Evolutionary conservation across 2,329 filamentous ascomycete genomes (phyloP).

Genomic region (Ceratocystis diversiconidia): DNA sequence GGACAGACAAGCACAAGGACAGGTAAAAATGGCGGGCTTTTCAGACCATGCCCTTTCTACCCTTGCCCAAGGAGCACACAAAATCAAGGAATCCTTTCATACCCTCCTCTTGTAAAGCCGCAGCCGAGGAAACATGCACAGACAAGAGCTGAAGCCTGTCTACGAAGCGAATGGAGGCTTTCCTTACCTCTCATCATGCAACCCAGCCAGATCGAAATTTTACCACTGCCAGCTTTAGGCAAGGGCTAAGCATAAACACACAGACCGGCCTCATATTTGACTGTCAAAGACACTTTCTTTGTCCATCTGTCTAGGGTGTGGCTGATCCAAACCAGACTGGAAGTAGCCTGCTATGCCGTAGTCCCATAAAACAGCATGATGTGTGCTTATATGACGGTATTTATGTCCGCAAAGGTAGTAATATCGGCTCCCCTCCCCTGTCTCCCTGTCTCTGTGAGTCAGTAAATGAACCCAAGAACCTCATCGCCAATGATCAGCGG

Average conservation of each 20-base stretch:
- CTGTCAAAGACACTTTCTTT: not conserved
- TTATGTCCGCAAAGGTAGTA: not conserved
- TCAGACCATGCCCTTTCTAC: not conserved
- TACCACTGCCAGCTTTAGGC: not conserved
- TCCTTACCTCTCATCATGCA: not conserved
- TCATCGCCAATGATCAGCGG: not conserved
- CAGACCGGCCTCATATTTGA: not conserved
- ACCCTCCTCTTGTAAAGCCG: not conserved
- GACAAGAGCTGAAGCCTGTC: not conserved
- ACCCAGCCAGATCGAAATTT: not conserved
- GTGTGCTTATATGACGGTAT: not conserved
- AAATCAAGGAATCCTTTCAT: slow-evolving; percentile 1
- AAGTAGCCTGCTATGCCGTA: no score
- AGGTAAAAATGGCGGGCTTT: not conserved
- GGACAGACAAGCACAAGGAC: not conserved
- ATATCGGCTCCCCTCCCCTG: not conserved
- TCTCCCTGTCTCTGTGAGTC: not conserved
- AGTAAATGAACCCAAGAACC: not conserved
- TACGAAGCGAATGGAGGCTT: not conserved
- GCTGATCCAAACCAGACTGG: not conserved
- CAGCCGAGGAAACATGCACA: not conserved
- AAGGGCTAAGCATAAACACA: not conserved
- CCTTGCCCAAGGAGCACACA: not conserved
- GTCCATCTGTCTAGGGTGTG: not conserved
- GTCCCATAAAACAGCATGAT: not conserved